Evolutionary conservation across 2,329 filamentous ascomycete genomes (phyloP).

Genomic region (Trichothecium sympodiale): DNA sequence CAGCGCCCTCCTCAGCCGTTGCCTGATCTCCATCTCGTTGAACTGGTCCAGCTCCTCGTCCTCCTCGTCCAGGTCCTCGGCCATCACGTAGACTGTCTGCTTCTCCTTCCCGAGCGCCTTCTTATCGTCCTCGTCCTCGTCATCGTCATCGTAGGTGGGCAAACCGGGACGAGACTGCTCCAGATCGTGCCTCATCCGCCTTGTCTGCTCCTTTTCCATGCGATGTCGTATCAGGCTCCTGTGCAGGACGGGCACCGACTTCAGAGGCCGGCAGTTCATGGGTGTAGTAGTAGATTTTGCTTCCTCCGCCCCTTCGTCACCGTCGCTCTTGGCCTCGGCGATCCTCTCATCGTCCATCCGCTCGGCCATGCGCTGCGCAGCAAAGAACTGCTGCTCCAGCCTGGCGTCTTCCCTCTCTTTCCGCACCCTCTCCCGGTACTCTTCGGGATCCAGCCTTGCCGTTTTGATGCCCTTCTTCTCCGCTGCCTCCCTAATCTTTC

Average conservation of each 20-base stretch:
- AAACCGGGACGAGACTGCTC: constrained; percentile 49
- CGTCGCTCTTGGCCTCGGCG: neutral
- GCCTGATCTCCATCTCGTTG: constrained; percentile 51
- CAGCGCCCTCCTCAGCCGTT: constrained; percentile 58
- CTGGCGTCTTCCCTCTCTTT: constrained; percentile 58
- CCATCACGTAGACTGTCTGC: constrained; percentile 42
- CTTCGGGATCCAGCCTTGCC: constrained; percentile 52
- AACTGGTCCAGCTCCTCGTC: constrained; percentile 75
- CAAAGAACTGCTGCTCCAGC: constrained; percentile 58
- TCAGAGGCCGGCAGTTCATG: constrained; percentile 40
- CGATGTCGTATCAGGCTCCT: constrained; percentile 61
- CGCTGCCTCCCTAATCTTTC: constrained; percentile 56
- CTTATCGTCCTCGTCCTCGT: constrained; percentile 63
- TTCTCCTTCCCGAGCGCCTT: constrained; percentile 50
- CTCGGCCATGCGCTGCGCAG: constrained; percentile 76
- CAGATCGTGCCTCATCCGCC: constrained; percentile 52
- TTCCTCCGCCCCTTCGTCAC: neutral
- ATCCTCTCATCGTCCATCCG: constrained; percentile 51
- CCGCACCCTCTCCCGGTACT: constrained; percentile 63
- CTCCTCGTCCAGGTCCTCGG: constrained; percentile 64
- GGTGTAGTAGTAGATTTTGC: constrained; percentile 4
- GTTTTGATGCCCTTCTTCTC: constrained; percentile 44
- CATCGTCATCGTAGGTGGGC: constrained; percentile 57
- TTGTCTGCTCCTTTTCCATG: constrained; percentile 58
- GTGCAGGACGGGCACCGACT: constrained; percentile 67